Base-by-base conservation (phyloP, 2,329 filamentous ascomycete genomes). In the Aureobasidium vineae region DNA sequence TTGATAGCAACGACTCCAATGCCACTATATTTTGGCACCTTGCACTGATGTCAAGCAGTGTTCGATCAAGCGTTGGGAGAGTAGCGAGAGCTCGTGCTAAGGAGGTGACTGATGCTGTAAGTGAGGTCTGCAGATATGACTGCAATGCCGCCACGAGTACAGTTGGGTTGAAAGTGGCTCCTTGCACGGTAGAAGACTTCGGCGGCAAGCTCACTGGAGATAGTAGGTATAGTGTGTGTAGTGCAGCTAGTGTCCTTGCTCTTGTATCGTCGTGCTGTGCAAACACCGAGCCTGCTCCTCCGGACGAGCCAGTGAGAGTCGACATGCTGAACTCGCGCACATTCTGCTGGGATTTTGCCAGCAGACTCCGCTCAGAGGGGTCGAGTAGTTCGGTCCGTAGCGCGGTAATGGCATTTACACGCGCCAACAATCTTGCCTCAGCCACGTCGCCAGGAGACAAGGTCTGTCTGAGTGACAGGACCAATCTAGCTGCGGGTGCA, bases 1-100 rank as follows among this genome's bases (percentile, higher is more conserved):
- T 81, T 59, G 87, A 86, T 7, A 98, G 85, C 2, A 97, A 84
- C 1, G 87, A 81, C 79, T 97, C 92, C 2, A 98, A 81, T 0
- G 92, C 91, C n/a, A 96, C 87, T 45, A 98, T 86, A 73, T 96
- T 96, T 75, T 97, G 93, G 74, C 94, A 97, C 53, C 91, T 85
- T 5, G 88, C 87, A 7, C 90, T 90, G 26, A 97, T 87, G 72
- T 98, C 95, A 19, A 86, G 82, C 1, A 98, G 82, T 0, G 92
- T 90, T 61, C 91, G 86, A 56, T 98, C 93, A 36, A 98, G 83
- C 0, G 85, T 89, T 0, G 94, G 91, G 2, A 98, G 82, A 67
- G 91, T 90, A 4, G 89, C 88, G 19, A 99, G 83, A 0, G 91
- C 88, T 26, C 92, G 84, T 1, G 90, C 83, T 11, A 99, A 82